phyloP scores from a whole-genome alignment of 768 basidiomycete species.

The Termitomyces sp. region DNA sequence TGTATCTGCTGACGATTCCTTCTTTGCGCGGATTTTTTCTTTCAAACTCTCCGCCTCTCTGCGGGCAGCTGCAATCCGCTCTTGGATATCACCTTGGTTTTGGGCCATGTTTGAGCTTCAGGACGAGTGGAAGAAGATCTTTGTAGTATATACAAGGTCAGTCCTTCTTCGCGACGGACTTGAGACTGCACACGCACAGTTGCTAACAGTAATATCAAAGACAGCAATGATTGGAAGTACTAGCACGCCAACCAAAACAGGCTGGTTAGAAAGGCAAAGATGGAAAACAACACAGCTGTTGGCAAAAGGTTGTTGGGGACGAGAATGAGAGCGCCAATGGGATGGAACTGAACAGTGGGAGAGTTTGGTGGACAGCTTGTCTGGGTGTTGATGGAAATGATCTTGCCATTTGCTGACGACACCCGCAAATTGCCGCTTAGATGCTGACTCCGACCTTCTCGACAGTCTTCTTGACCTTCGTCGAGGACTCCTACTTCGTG shows the following conservation, averaged over 20 bases:
- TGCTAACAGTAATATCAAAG: constrained; percentile 2
- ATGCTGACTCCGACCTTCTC: constrained; percentile 10
- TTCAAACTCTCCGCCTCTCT: constrained; percentile 96
- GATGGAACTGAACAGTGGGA: constrained; percentile 19
- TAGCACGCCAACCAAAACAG: constrained; percentile 1
- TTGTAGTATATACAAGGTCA: not conserved
- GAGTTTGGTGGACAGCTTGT: constrained; percentile 19
- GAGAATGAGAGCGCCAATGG: constrained; percentile 17
- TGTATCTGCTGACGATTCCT: constrained; percentile 96
- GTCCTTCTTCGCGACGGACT: not conserved
- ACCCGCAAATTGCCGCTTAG: constrained; percentile 17
- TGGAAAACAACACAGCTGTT: constrained; percentile 8
- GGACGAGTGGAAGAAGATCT: not conserved
- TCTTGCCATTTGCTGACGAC: constrained; percentile 18
- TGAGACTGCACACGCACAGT: constrained; percentile 9
- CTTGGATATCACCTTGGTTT: constrained; percentile 80
- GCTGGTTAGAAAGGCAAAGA: not conserved
- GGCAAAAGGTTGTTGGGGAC: constrained; percentile 18
- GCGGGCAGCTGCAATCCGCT: constrained; percentile 92
- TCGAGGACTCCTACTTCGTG: not conserved
- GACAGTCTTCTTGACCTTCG: not conserved
- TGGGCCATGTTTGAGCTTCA: constrained; percentile 55
- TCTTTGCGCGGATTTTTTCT: constrained; percentile 97
- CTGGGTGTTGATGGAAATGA: constrained; percentile 19
- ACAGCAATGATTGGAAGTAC: not conserved